Evolutionary conservation across 106 monocot genomes (phyloP).

Genomic region (Alisma plantagoaquatica): DNA sequence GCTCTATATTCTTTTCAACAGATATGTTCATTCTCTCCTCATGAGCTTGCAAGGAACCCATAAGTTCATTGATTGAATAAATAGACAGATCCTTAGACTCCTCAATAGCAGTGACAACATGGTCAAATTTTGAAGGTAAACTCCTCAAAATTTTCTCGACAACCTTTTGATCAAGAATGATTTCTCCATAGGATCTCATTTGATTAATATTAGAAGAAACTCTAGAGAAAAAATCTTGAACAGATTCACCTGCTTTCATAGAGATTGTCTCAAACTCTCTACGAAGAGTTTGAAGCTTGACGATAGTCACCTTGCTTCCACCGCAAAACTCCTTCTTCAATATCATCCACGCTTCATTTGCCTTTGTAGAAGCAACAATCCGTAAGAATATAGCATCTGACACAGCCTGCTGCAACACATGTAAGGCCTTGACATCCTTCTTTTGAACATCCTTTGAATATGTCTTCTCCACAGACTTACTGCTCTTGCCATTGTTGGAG

Average conservation of each 20-base stretch:
- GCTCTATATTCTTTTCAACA: not conserved
- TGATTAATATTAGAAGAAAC: constrained; percentile 7
- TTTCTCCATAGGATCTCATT: constrained; percentile 7
- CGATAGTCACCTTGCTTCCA: not conserved
- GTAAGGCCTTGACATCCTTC: constrained; percentile 8
- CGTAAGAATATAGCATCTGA: not conserved
- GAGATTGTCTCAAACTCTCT: constrained; percentile 10
- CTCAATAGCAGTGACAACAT: constrained; percentile 2
- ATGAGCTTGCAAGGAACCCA: not conserved
- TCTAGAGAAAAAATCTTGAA: constrained; percentile 4
- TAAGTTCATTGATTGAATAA: constrained; percentile 4
- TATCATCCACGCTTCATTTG: not conserved
- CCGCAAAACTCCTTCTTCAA: constrained; percentile 8
- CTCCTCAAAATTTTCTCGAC: constrained; percentile 3
- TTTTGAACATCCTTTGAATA: not conserved
- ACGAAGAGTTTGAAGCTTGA: constrained; percentile 6
- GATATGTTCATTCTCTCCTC: constrained; percentile 1
- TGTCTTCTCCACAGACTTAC: not conserved
- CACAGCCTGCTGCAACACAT: constrained; percentile 4
- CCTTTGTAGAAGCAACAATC: not conserved
- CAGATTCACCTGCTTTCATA: constrained; percentile 9
- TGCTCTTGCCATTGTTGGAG: no score
- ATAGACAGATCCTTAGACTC: constrained; percentile 1
- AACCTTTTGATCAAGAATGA: constrained; percentile 1
- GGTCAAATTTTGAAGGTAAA: constrained; percentile 6